These are phyloP conservation scores for Leishmania braziliensis DNA, from an alignment of 208 protist genomes.

Conservation along the genomic window DNA sequence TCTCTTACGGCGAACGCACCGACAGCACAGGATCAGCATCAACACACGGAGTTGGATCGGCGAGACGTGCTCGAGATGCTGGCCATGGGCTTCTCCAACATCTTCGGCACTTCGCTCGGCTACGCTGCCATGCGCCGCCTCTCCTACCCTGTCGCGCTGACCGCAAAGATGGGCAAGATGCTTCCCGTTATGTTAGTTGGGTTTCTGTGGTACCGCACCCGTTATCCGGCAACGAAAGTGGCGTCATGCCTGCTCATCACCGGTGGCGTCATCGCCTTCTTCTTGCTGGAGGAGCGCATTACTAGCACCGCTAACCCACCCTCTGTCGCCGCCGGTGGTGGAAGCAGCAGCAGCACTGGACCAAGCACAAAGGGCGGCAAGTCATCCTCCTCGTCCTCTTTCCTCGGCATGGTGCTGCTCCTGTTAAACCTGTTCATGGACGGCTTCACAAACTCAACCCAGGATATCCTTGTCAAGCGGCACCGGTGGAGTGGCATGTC, in stretches of 20 bases:
- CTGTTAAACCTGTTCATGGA: slow-evolving; percentile 73
- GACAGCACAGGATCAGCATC: background rate
- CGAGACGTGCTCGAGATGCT: slow-evolving; percentile 35
- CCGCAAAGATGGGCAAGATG: slow-evolving; percentile 90
- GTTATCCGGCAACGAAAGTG: slow-evolving; percentile 64
- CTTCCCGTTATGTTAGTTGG: slow-evolving; percentile 83
- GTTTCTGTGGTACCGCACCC: slow-evolving; percentile 65
- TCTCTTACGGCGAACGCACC: background rate
- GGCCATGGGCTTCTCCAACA: slow-evolving; percentile 73
- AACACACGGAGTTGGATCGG: background rate
- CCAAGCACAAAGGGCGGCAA: background rate
- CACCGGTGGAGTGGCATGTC: slow-evolving; percentile 51
- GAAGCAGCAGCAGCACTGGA: background rate
- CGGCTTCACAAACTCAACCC: slow-evolving; percentile 85
- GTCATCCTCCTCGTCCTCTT: slow-evolving; percentile 21
- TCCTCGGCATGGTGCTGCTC: slow-evolving; percentile 54
- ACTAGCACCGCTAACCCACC: background rate
- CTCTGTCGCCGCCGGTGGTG: background rate
- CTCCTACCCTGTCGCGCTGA: slow-evolving; percentile 77
- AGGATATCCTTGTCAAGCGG: slow-evolving; percentile 74
- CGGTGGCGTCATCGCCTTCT: slow-evolving; percentile 65
- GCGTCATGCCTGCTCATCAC: slow-evolving; percentile 65
- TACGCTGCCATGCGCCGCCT: slow-evolving; percentile 82
- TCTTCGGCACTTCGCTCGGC: slow-evolving; percentile 66
- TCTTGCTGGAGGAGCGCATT: slow-evolving; percentile 44